Evolutionary conservation across 2,329 filamentous ascomycete species (phyloP), one percentile per base, ranked within the genome.

Genomic region (Aspergillus brasiliensis): DNA sequence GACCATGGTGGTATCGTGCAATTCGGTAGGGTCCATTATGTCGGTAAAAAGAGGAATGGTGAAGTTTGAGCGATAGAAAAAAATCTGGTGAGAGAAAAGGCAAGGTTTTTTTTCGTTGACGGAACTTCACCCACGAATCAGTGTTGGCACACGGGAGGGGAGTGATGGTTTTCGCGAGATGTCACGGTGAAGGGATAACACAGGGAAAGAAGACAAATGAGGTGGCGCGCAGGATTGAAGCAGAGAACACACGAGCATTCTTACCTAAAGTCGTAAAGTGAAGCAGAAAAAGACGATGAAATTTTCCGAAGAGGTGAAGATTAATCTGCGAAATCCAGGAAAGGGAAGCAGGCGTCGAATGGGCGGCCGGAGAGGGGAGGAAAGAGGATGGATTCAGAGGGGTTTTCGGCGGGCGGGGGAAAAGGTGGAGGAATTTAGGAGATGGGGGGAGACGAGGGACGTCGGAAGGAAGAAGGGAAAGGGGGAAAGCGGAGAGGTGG

Each of bases 1-100:
- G 69, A 85, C 87, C 71, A 83, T 70, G 65, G 84, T 78, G 61
- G 89, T 85, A 46, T 77, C 75, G 69, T 75, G 78, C 67, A 77
- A 70, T 73, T 90, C 88, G 67, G 82, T 74, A 60, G 82, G 74
- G 72, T 88, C 88, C 88, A 91, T 91, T 66, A 65, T 74, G 64
- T 63, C 54, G 54, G 67, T 42, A 59, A 53, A 38, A 46, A 21
- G 34, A 38, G 47, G 13, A 57, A 51, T 51, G 21, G 48, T 17
- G 48, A 25, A 46, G 25, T 38, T 40, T 21, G 27, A 40, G 42
- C 23, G 23, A 37, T 23, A 42, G 13, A 42, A 19, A 56, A 56
- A 34, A 54, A 34, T 25, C 23, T 42, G 34, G 46, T 34, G 21
- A 31, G 27, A 21, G 31, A 11, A 13, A 27, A 31, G n/a, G 38